These are phyloP conservation scores for Termitomyces sp. DNA, from an alignment of 768 basidiomycete genomes.

Conservation along the genomic window DNA sequence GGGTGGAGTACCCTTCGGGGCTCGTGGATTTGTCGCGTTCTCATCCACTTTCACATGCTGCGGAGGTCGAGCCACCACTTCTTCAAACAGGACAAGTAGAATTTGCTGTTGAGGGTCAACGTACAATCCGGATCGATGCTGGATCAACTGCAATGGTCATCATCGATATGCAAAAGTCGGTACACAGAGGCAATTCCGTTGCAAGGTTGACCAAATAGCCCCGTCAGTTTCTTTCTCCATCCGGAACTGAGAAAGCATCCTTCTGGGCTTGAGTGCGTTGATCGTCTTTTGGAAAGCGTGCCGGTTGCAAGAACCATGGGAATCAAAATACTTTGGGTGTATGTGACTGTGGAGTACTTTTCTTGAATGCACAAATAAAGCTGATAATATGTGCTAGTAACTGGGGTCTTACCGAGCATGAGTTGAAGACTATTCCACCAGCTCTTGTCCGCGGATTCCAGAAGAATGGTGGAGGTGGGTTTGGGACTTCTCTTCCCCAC, in stretches of 20 bases:
- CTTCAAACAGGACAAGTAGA: slow-evolving; percentile 43
- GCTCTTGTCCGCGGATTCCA: slow-evolving; percentile 53
- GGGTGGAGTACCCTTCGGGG: slow-evolving; percentile 68
- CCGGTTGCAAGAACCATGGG: slow-evolving; percentile 37
- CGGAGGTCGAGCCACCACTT: slow-evolving; percentile 24
- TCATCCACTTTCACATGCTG: slow-evolving; percentile 30
- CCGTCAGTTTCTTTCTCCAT: slow-evolving; percentile 58
- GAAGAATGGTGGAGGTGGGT: slow-evolving; percentile 45
- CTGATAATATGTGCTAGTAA: slow-evolving; percentile 38
- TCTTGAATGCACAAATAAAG: neutral
- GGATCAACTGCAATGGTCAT: slow-evolving; percentile 54
- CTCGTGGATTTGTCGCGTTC: slow-evolving; percentile 59
- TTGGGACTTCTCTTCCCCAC: slow-evolving; percentile 52
- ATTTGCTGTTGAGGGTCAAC: slow-evolving; percentile 49
- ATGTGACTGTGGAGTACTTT: slow-evolving; percentile 17
- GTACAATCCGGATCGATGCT: slow-evolving; percentile 48
- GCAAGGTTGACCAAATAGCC: neutral
- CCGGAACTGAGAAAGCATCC: slow-evolving; percentile 54
- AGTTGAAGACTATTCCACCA: slow-evolving; percentile 60
- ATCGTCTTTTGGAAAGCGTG: slow-evolving; percentile 48
- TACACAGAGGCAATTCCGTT: neutral
- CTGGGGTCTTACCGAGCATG: slow-evolving; percentile 69
- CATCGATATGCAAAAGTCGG: slow-evolving; percentile 73
- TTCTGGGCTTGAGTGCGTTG: slow-evolving; percentile 54
- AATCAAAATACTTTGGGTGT: slow-evolving; percentile 66